Evolutionary conservation across 306 rosid genomes (phyloP).

Genomic region (Alnus rubra): DNA sequence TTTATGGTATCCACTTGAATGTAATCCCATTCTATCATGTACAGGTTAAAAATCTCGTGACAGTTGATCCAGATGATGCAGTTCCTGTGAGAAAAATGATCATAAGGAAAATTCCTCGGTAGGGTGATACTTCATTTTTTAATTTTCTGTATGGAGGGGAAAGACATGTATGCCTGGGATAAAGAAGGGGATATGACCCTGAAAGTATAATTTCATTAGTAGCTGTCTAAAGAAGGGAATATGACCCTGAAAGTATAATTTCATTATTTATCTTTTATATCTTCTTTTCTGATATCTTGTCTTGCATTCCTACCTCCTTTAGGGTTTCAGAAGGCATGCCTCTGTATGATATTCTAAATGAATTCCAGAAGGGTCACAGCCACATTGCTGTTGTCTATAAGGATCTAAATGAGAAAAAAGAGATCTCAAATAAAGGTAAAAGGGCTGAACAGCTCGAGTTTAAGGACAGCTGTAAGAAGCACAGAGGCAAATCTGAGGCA

Average conservation of each 20-base stretch:
- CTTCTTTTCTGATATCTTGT: conserved; percentile 19
- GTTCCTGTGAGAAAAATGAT: conserved; percentile 77
- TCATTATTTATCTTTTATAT: conserved; percentile 4
- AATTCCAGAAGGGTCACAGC: conserved; percentile 98
- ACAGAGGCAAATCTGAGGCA: conserved; percentile 36
- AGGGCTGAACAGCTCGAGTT: conserved; percentile 45
- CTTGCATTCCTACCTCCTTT: conserved; percentile 30
- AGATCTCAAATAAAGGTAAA: conserved; percentile 39
- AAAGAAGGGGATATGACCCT: background rate
- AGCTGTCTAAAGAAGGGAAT: background rate
- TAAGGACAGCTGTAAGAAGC: conserved; percentile 50
- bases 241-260: background rate
- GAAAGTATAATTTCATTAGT: background rate
- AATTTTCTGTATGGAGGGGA: conserved; percentile 12
- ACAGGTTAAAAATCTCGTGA: conserved; percentile 92
- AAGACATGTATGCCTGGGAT: conserved; percentile 14
- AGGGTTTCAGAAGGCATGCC: conserved; percentile 98
- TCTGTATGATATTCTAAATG: conserved; percentile 87
- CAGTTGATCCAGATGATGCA: conserved; percentile 68
- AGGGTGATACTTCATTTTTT: conserved; percentile 25
- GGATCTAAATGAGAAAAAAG: conserved; percentile 62
- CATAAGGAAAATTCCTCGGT: conserved; percentile 94
- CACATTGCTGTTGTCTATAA: conserved; percentile 94
- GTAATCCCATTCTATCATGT: conserved; percentile 24
- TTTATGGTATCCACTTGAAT: conserved; percentile 1